Evolutionary conservation across 768 basidiomycete genomes (phyloP).

Genomic region (Collybia sordida): DNA sequence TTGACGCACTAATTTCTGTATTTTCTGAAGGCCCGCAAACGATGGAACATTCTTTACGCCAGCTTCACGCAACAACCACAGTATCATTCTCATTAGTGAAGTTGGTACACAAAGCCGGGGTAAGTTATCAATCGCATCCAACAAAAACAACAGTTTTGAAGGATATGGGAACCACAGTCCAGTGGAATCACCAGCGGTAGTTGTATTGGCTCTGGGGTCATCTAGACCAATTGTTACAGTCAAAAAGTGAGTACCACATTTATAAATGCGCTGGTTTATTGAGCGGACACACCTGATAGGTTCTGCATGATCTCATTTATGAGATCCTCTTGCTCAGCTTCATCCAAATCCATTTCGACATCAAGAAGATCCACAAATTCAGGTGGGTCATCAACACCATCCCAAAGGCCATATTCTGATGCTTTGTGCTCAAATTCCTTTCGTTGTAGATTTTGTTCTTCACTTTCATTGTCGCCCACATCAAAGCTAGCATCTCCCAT

Average conservation of each 20-base stretch:
- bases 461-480: background rate
- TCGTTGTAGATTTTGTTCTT: background rate
- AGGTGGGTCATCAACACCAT: conserved; percentile 6
- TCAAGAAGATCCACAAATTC: conserved; percentile 4
- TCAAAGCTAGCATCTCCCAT: background rate
- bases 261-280: conserved; percentile 6
- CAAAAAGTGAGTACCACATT: conserved; percentile 4
- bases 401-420: conserved; percentile 8
- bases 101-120: conserved; percentile 27
- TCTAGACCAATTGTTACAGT: background rate
- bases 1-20: conserved; percentile 19
- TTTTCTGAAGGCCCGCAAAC: conserved; percentile 17
- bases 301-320: conserved; percentile 8
- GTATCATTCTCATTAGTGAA: conserved; percentile 25
- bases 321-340: conserved; percentile 12
- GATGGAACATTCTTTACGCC: conserved; percentile 28
- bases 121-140: conserved; percentile 31
- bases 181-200: background rate
- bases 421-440: conserved; percentile 6
- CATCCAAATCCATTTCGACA: conserved; percentile 5
- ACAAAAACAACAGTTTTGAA: conserved; percentile 16
- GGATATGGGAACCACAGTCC: conserved; percentile 11
- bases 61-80: conserved; percentile 27
- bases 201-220: background rate
- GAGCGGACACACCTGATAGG: no score